Evolutionary conservation across 2,329 filamentous ascomycete species (phyloP), one percentile per base, ranked within the genome.

Genomic region (Trichoderma cornu-damae): DNA sequence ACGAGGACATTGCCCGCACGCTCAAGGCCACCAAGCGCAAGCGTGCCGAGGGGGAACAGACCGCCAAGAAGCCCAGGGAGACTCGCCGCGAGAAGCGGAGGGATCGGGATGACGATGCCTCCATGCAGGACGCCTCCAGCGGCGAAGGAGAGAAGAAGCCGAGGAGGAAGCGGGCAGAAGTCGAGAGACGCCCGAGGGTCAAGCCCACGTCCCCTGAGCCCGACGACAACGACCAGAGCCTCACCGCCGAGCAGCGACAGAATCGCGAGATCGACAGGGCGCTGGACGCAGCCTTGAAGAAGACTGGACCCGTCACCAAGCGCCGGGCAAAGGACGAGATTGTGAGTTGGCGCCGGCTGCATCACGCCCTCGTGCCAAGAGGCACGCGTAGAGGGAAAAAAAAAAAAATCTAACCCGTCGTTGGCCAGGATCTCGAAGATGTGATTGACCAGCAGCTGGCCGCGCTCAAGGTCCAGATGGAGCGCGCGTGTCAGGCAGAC

Each of bases 381-480:
- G 28, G 34, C 9, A 11, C 5, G 22, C 14, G 3, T 24, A 2
- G 40, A 37, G n/a, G n/a, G n/a, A n/a, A n/a, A n/a, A n/a, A n/a
- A n/a, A n/a, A n/a, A n/a, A n/a, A n/a, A n/a, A 30, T 16, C 4
- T 16, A 14, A 54, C 38, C n/a, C 9, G 2, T 30, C 3, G 20
- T 12, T 20, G 24, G 6, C 14, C 65, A 93, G 88, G 93, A 97
- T 63, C 80, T 97, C 46, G 92, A 96, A 70, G 87, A 90, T 66
- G 87, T 89, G 74, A 89, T 93, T 63, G 94, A 97, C 69, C 88
- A 91, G 43, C 87, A 95, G 68, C 91, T 99, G 62, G 90, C 90
- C 58, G 81, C 87, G 48, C 87, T 99, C 70, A 94, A 94, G 68
- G 81, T 89, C 54, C 85, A 86, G 57, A 99, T 99, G 92, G 91